phyloP scores from a whole-genome alignment of 305 asterid species.

The Fraxinus nigra region DNA sequence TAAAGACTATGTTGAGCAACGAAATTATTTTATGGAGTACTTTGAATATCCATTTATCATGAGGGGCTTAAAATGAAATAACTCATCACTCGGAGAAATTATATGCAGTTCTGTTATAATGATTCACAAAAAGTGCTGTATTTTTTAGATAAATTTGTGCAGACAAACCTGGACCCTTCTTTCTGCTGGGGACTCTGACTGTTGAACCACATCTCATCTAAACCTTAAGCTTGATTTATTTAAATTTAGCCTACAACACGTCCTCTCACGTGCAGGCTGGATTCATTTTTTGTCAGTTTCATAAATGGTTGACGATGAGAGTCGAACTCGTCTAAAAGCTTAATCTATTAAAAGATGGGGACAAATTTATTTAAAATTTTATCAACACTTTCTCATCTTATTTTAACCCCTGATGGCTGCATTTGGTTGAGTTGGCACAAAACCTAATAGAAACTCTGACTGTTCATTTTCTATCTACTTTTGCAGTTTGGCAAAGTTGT shows the following conservation, averaged over 20 bases:
- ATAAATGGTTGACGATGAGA: neutral
- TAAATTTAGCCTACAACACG: neutral
- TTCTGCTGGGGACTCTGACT: neutral
- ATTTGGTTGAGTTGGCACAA: neutral
- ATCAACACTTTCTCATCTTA: neutral
- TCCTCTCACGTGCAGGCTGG: neutral
- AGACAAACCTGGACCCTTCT: neutral
- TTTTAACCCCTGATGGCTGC: neutral
- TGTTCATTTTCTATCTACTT: slow-evolving; percentile 5
- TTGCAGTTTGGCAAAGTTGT: neutral
- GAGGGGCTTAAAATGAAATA: slow-evolving; percentile 4
- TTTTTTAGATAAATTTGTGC: neutral
- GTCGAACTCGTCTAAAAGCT: neutral
- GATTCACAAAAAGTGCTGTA: neutral
- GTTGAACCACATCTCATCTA: neutral
- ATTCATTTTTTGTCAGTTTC: neutral
- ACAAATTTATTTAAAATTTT: neutral
- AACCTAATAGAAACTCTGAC: neutral
- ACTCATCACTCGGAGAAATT: slow-evolving; percentile 2
- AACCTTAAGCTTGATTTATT: neutral
- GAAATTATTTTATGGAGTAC: neutral
- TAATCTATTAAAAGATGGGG: neutral
- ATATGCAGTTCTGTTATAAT: neutral
- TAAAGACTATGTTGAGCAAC: slow-evolving; percentile 15
- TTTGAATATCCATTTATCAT: slow-evolving; percentile 13